These are phyloP conservation scores for Allium sativum DNA, from an alignment of 106 monocot genomes.

Conservation along the genomic window DNA sequence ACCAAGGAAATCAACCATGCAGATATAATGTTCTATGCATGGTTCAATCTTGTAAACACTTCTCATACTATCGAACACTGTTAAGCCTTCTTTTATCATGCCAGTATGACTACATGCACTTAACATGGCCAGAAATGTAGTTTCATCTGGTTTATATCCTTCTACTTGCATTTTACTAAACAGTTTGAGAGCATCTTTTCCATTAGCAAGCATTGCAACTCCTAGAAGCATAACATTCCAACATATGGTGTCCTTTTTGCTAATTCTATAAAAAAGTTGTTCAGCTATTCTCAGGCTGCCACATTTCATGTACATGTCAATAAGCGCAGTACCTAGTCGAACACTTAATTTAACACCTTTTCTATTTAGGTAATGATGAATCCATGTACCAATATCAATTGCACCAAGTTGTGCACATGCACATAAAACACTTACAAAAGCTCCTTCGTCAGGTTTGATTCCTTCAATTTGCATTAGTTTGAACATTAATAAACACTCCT, in stretches of 20 bases:
- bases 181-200: slow-evolving; percentile 18
- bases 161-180: slow-evolving; percentile 18
- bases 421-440: slow-evolving; percentile 21
- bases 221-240: slow-evolving; percentile 53
- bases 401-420: slow-evolving; percentile 39
- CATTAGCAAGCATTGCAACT: slow-evolving; percentile 38
- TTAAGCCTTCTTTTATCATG: slow-evolving; percentile 23
- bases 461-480: slow-evolving; percentile 27
- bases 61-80: slow-evolving; percentile 25
- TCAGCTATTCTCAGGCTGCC: slow-evolving; percentile 17
- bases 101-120: slow-evolving; percentile 48
- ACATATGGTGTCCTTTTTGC: slow-evolving; percentile 20
- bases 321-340: slow-evolving; percentile 30
- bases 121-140: slow-evolving; percentile 33
- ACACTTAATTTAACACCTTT: slow-evolving; percentile 8
- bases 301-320: slow-evolving; percentile 51
- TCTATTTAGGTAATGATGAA: slow-evolving; percentile 13
- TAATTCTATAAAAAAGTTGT: slow-evolving; percentile 18
- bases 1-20: slow-evolving; percentile 47
- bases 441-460: slow-evolving; percentile 22
- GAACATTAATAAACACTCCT: slow-evolving; percentile 34
- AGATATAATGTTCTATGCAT: slow-evolving; percentile 43
- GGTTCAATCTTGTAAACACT: slow-evolving; percentile 20
- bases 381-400: slow-evolving; percentile 29
- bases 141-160: slow-evolving; percentile 24